phyloP scores from a whole-genome alignment of 2,329 filamentous ascomycete species.

The Claviceps arundinis region DNA sequence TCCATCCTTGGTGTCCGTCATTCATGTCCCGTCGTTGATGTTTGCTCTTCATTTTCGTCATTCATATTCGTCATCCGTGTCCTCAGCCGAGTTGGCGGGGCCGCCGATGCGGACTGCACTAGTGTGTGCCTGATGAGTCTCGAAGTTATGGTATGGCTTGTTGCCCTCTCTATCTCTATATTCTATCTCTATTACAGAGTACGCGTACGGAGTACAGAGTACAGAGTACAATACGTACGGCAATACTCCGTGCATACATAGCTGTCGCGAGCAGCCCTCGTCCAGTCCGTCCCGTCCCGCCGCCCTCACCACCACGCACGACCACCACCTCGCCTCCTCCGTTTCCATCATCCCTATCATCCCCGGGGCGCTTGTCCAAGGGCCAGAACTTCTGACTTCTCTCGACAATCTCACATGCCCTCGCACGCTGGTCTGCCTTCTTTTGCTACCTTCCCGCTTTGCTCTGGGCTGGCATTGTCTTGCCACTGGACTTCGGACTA shows the following conservation, averaged over 20 bases:
- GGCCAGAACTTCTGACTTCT: background rate
- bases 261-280: background rate
- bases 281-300: constrained; percentile 2
- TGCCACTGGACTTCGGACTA: no score
- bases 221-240: no score
- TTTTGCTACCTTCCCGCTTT: background rate
- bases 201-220: background rate
- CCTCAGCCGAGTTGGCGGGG: background rate
- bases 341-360: background rate
- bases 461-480: background rate
- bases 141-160: background rate
- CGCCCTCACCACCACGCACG: background rate
- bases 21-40: background rate
- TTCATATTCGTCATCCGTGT: background rate
- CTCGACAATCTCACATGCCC: background rate
- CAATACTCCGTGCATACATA: no score
- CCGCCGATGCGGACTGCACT: background rate
- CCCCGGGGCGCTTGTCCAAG: background rate
- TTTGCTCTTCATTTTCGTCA: background rate
- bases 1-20: no score
- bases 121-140: background rate
- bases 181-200: background rate
- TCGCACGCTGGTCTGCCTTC: background rate
- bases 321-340: background rate
- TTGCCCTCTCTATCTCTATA: background rate